These are phyloP conservation scores for Penicillium polonicum DNA, from an alignment of 2,329 filamentous ascomycete genomes.

Conservation along the genomic window DNA sequence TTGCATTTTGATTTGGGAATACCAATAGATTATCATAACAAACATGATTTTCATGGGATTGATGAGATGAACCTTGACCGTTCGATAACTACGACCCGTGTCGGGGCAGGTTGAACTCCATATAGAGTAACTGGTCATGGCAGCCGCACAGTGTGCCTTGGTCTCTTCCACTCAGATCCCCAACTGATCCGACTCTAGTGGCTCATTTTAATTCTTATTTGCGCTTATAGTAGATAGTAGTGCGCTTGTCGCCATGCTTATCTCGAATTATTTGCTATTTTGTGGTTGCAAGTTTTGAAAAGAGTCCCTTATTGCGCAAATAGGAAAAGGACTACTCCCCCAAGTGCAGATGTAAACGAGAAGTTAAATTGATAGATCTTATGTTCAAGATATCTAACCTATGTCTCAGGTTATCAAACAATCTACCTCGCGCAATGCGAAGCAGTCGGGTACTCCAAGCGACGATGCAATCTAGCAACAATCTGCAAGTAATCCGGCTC, in stretches of 20 bases:
- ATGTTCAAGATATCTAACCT: not conserved
- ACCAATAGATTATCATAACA: conserved; percentile 35
- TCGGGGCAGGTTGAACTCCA: not conserved
- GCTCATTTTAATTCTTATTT: not conserved
- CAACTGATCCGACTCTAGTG: not conserved
- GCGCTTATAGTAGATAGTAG: not conserved
- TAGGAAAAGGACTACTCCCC: not conserved
- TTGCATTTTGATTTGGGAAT: conserved; percentile 37
- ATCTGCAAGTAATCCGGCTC: conserved; percentile 79
- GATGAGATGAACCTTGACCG: not conserved
- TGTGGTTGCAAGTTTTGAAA: not conserved
- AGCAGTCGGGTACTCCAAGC: conserved; percentile 74
- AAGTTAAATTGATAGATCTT: not conserved
- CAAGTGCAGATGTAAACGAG: too few relatives aligned
- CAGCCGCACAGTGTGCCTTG: not conserved
- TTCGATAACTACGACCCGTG: not conserved
- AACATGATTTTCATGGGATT: conserved; percentile 12
- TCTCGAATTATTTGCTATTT: not conserved
- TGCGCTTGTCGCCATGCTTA: not conserved
- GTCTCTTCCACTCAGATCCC: not conserved
- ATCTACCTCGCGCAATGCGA: conserved; percentile 26
- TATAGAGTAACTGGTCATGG: not conserved
- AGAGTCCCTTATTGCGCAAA: not conserved
- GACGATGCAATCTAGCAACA: conserved; percentile 69
- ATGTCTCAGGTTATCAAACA: not conserved